Base-by-base conservation (phyloP, 768 basidiomycete genomes). In the Lactifluus hygrophoroides region DNA sequence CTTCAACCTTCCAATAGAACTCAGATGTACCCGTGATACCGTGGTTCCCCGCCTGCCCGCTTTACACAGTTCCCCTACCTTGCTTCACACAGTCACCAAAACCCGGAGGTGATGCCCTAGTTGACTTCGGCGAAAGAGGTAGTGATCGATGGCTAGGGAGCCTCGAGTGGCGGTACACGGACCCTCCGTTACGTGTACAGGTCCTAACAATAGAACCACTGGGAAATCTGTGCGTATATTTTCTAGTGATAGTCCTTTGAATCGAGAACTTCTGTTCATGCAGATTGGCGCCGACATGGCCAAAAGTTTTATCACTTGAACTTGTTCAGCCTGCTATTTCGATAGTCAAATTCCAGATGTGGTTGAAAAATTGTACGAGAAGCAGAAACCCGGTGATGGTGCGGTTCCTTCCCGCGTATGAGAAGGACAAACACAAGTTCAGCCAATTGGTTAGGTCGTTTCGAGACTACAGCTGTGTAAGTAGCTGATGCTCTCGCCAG, bases 271-370 rank as follows among this genome's bases (percentile, higher is more conserved):
- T 14, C 34, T 19, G 3, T 25, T 16, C 14, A 0, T 14, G 25
- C 16, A 54, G 54, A 21, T 13, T 3, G 25, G 3, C 35, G 21
- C 37, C 35, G 1, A 3, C 3, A 3, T 46, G 34, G 34, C 44
- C 54, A 14, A 8, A 5, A 7, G 3, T 3, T 9, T 28, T 54
- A 25, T 13, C 2, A 9, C 34, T 46, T n/a, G 44, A 54, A 13
- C n/a, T 46, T 8, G 17, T 37, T 8, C 25, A 28, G 13, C 3
- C 35, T 7, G 21, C 16, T n/a, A 28, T 37, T 14, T 27, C 1
- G n/a, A 46, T n/a, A 3, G 13, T 19, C 28, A 58, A 56, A 5
- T 19, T 63, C 16, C 50, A 60, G 19, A n/a, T 37, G 21, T 56
- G 58, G 54, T 32, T 54, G 7, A 19, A 9, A 14, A 30, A 50